Conservation (phyloP, 176 grass and related monocot species). For the Dendrocalamus sinicus region DNA sequence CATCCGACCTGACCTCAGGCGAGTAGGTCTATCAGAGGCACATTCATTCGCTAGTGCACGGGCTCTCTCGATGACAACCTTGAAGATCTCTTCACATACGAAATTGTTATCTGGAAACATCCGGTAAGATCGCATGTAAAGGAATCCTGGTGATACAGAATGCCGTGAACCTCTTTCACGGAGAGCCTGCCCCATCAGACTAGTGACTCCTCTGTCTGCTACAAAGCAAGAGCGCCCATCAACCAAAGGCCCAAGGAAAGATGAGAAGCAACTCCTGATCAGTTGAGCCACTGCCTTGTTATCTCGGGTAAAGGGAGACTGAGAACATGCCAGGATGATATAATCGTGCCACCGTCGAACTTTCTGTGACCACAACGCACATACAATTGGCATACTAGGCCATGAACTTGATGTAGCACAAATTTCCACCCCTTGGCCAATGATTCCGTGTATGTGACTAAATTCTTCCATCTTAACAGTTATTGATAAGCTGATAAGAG, state of each 20-base stretch:
- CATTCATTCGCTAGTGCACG: constrained; percentile 58
- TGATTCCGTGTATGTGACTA: constrained; percentile 58
- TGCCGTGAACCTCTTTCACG: constrained; percentile 28
- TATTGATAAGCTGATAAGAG: constrained; percentile 75
- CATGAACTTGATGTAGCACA: constrained; percentile 74
- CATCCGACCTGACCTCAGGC: constrained; percentile 56
- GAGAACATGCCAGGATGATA: constrained; percentile 64
- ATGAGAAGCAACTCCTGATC: constrained; percentile 84
- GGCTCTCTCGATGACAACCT: constrained; percentile 64
- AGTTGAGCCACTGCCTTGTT: constrained; percentile 66
- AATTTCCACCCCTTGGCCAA: constrained; percentile 63
- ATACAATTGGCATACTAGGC: constrained; percentile 77
- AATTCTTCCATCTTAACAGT: constrained; percentile 72
- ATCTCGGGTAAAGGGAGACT: constrained; percentile 58
- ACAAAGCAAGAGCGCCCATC: constrained; percentile 43
- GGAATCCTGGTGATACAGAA: constrained; percentile 58
- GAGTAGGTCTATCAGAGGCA: constrained; percentile 34
- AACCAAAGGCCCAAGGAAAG: constrained; percentile 61
- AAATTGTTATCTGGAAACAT: constrained; percentile 64
- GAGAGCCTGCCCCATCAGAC: constrained; percentile 53
- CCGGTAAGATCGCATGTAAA: constrained; percentile 62
- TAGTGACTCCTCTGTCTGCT: constrained; percentile 45
- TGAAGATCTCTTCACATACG: constrained; percentile 69
- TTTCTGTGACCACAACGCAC: constrained; percentile 83
- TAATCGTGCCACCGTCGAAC: constrained; percentile 74